Evolutionary conservation across 1,139 yeast genomes (phyloP).

Genomic region (Candida labiduridarum): DNA sequence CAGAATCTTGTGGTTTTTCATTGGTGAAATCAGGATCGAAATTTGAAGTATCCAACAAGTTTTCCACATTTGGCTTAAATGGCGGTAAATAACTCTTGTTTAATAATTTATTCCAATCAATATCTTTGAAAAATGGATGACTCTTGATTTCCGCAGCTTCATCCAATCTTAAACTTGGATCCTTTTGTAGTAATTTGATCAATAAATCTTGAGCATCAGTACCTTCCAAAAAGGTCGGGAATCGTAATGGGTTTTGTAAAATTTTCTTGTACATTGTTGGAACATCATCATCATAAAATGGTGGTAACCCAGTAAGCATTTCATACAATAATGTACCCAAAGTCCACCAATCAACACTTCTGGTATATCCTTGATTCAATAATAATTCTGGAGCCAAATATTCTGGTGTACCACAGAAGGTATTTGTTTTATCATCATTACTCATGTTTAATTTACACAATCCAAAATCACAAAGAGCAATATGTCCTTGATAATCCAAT

Average conservation of each 20-base stretch:
- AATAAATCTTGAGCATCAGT: constrained; percentile 85
- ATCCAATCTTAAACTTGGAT: constrained; percentile 76
- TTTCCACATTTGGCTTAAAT: constrained; percentile 88
- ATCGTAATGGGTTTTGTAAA: constrained; percentile 81
- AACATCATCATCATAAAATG: constrained; percentile 94
- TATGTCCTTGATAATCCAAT: constrained; percentile 94
- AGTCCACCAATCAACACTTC: constrained; percentile 98
- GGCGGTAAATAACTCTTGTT: constrained; percentile 94
- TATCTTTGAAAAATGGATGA: constrained; percentile 86
- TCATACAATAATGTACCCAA: constrained; percentile 90
- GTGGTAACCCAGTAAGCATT: constrained; percentile 96
- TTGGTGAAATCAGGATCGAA: constrained; percentile 91
- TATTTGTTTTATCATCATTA: constrained; percentile 83
- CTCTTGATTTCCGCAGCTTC: constrained; percentile 86
- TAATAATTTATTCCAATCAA: constrained; percentile 86
- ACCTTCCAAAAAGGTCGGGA: constrained; percentile 83
- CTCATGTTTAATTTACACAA: constrained; percentile 93
- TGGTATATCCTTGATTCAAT: constrained; percentile 89
- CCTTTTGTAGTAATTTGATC: constrained; percentile 76
- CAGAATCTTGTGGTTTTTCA: constrained; percentile 94
- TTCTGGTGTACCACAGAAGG: constrained; percentile 97
- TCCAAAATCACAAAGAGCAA: constrained; percentile 96
- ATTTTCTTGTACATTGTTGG: constrained; percentile 94
- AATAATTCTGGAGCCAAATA: constrained; percentile 94
- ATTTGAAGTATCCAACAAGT: constrained; percentile 86